phyloP scores from a whole-genome alignment of 257 asterid species.

The Solanum neorickii region DNA sequence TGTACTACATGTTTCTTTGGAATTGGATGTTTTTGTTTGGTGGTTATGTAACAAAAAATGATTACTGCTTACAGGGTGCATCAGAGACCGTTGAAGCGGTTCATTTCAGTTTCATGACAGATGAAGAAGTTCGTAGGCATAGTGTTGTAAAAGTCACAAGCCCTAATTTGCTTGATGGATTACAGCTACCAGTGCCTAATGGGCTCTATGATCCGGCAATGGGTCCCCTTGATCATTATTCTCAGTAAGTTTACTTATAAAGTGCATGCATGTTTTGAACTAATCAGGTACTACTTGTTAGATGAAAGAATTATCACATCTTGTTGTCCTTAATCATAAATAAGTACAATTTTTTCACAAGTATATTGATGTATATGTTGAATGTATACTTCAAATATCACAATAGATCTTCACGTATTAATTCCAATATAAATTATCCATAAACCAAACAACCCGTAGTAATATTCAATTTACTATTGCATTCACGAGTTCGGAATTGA shows the following conservation, averaged over 20 bases:
- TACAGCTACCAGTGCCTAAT: slow-evolving; percentile 40
- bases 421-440: neutral
- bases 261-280: neutral
- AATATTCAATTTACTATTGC: neutral
- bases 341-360: neutral
- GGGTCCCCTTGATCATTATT: slow-evolving; percentile 48
- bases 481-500: neutral
- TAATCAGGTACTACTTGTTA: neutral
- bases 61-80: slow-evolving; percentile 17
- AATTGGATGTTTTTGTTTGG: neutral
- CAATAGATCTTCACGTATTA: neutral
- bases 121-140: slow-evolving; percentile 54
- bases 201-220: slow-evolving; percentile 77
- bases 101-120: slow-evolving; percentile 55
- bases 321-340: neutral
- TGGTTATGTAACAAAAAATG: neutral
- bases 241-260: slow-evolving; percentile 30
- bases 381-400: neutral
- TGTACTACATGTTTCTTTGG: neutral
- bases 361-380: neutral
- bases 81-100: slow-evolving; percentile 56
- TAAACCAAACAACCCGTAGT: neutral
- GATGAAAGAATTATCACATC: neutral
- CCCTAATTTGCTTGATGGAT: slow-evolving; percentile 42
- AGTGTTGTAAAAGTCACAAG: slow-evolving; percentile 51